Conservation (phyloP, 2,329 filamentous ascomycete genomes). For the Dryadomyces quercivorus region DNA sequence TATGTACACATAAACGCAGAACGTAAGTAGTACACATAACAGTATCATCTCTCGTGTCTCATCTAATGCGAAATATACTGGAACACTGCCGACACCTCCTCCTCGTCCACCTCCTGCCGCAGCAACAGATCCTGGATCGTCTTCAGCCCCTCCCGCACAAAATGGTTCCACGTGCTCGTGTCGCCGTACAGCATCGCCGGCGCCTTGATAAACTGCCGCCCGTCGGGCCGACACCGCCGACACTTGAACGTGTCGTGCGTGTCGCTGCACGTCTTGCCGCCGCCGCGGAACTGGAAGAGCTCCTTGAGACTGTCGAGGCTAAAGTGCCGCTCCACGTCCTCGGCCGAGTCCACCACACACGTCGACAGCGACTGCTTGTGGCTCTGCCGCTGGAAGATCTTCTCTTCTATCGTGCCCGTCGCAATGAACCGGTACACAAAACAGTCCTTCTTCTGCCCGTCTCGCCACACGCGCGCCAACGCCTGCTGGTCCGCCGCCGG, state of each 20-base stretch:
- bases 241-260: conserved; percentile 99
- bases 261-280: conserved; percentile 61
- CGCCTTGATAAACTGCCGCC: conserved; percentile 77
- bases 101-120: conserved; percentile 68
- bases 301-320: conserved; percentile 82
- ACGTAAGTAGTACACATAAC: no score
- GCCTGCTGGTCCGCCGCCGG: conserved; percentile 96
- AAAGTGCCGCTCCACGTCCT: conserved; percentile 96
- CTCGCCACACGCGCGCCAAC: conserved; percentile 93
- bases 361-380: conserved; percentile 96
- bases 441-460: conserved; percentile 97
- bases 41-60: not conserved
- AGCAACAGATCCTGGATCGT: conserved; percentile 85
- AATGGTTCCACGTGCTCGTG: conserved; percentile 99
- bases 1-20: no score
- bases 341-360: conserved; percentile 89
- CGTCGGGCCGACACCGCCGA: conserved; percentile 82
- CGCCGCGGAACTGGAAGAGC: conserved; percentile 80
- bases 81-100: conserved; percentile 85
- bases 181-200: conserved; percentile 95
- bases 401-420: conserved; percentile 95
- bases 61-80: conserved; percentile 86
- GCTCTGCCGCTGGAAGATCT: conserved; percentile 96
- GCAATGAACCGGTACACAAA: conserved; percentile 99
- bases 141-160: conserved; percentile 67